Conservation (phyloP, 768 basidiomycete genomes). For the Rhizopogon vulgaris region DNA sequence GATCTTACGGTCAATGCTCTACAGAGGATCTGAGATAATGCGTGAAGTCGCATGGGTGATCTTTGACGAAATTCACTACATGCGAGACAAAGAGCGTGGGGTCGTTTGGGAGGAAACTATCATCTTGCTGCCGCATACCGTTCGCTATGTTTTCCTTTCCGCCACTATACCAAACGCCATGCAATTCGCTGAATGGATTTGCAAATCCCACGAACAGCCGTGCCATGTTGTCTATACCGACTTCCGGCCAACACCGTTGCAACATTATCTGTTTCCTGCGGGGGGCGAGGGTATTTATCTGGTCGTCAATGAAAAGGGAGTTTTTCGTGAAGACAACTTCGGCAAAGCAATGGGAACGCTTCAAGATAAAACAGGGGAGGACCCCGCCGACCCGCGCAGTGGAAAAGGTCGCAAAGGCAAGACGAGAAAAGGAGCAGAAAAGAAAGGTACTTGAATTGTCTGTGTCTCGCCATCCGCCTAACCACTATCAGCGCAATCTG, state of each 20-base stretch:
- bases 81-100: conserved; percentile 98
- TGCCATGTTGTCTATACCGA: conserved; percentile 99
- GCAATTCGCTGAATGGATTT: conserved; percentile 99
- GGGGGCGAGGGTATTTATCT: conserved; percentile 96
- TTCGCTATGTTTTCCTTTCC: conserved; percentile 97
- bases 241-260: conserved; percentile 95
- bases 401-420: conserved; percentile 92
- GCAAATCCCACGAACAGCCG: conserved; percentile 93
- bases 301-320: conserved; percentile 97
- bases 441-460: conserved; percentile 56
- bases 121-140: conserved; percentile 91
- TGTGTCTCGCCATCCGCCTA: neutral
- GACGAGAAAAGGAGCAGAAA: conserved; percentile 86
- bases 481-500: conserved; percentile 61
- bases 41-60: conserved; percentile 99
- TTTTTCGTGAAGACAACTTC: conserved; percentile 97
- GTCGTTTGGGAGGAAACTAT: conserved; percentile 99
- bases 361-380: conserved; percentile 78
- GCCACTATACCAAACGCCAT: conserved; percentile 99
- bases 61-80: conserved; percentile 99
- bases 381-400: conserved; percentile 79
- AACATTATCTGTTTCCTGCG: conserved; percentile 96
- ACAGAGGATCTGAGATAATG: conserved; percentile 98
- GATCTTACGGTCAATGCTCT: conserved; percentile 98
- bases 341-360: conserved; percentile 95